Base-by-base conservation (phyloP, 2,329 filamentous ascomycete species). In the Monosporascus sp. region DNA sequence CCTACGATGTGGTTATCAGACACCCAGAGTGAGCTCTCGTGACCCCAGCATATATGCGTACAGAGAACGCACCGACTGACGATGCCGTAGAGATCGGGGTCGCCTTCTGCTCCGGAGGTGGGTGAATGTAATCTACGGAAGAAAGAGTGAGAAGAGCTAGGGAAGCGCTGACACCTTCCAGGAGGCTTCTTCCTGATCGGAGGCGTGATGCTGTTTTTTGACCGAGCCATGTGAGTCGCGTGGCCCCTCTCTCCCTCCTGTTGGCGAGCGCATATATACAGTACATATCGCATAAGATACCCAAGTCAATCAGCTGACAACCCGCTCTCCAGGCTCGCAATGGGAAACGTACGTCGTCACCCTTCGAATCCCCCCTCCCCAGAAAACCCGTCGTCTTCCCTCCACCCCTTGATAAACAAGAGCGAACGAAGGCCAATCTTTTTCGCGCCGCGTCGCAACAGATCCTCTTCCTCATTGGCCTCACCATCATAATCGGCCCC, bases 391-490 rank as follows among this genome's bases (percentile, higher is more conserved):
- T 31, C 38, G 24, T 35, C 40, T 48, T 37, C 51, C 49, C 43
- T 20, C 51, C 52, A 37, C 50, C 19, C 48, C 41, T 53, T 20
- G 35, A 37, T 54, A 35, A 14, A 14, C 4, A 35, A 5, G 31
- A 35, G 11, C 11, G 4, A 35, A 14, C 31, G 31, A 14, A 14
- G 5, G 31, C 31, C 31, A 35, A 35, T 11, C 31, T 35, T 14
- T 58, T 58, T 50, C 56, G 50, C 46, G 54, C 53, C 54, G 47
- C 48, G 47, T 53, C 11, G 20, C 55, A 40, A 57, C 65, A 96
- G 91, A 95, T 99, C 72, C 91, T 99, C 71, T 97, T 99, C 80
- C 84, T 99, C 52, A 90, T 96, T 75, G 94, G 94, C 70, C 84
- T 99, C 26, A 96, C 92, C 31, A 88, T 97, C 55, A 95, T 97